Evolutionary conservation across 805 yeast genomes (phyloP).

Genomic region (Candida nonsorbophila): DNA sequence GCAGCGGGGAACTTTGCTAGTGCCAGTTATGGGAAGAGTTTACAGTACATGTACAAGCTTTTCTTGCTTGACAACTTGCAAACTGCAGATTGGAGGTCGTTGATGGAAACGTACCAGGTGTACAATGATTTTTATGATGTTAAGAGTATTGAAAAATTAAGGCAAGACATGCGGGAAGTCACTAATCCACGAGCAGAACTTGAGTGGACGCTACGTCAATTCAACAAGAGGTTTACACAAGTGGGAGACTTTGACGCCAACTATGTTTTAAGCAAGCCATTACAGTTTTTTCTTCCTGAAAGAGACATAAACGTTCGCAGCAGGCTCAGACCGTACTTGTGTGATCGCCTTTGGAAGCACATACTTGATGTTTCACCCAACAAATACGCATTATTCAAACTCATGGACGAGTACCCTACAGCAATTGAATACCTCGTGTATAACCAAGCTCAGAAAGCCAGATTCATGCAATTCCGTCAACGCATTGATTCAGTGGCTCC

Average conservation of each 20-base stretch:
- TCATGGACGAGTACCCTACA: constrained; percentile 30
- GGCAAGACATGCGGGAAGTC: constrained; percentile 7
- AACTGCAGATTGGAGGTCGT: constrained; percentile 9
- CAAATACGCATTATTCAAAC: constrained; percentile 17
- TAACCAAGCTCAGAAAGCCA: background rate
- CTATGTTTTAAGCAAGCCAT: constrained; percentile 17
- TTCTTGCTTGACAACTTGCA: constrained; percentile 14
- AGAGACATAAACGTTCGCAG: constrained; percentile 17
- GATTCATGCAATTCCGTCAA: constrained; percentile 14
- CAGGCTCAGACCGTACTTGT: constrained; percentile 14
- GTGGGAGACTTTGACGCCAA: constrained; percentile 4
- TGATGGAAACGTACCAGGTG: constrained; percentile 12
- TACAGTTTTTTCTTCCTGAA: constrained; percentile 25
- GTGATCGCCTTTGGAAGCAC: constrained; percentile 10
- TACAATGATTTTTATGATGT: constrained; percentile 25
- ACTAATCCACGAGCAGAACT: constrained; percentile 7
- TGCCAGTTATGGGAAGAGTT: constrained; percentile 11
- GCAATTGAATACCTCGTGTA: constrained; percentile 24
- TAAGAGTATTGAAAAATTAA: constrained; percentile 7
- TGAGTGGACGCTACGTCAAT: constrained; percentile 5
- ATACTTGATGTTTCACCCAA: no score
- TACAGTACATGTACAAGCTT: constrained; percentile 23
- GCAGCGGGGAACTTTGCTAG: constrained; percentile 27
- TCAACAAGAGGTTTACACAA: constrained; percentile 3
- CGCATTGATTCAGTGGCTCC: constrained; percentile 16